Evolutionary conservation across 2,329 filamentous ascomycete species (phyloP), one percentile per base, ranked within the genome.

Genomic region (Xylaria sp.): DNA sequence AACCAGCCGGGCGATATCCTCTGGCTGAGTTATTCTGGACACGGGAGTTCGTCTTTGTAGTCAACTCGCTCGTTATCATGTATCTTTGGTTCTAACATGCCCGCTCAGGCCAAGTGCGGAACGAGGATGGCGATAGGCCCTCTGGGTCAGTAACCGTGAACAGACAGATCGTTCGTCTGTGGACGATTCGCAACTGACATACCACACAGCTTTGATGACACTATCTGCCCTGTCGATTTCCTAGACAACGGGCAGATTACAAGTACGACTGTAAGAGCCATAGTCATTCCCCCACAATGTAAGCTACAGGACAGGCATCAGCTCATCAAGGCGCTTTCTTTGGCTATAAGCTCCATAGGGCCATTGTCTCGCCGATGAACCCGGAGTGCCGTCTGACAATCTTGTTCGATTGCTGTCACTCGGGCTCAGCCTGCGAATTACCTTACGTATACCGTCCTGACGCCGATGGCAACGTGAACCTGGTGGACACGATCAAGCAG

Each of bases 371-470:
- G 0, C 78, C 80, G 1, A 80, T 89, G 77, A 82, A 85, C 25
- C 82, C 85, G 0, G 81, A 79, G 13, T 85, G 83, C 70, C 84
- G 84, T 1, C 80, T 89, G 15, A 87, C 87, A 74, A 83, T 88
- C 71, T 78, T 90, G 34, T 85, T 90, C 73, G 88, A 90, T 75
- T 90, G 88, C 77, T 90, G 88, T 73, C 88, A 90, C 76, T 87
- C 85, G 1, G 88, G 88, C 37, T 88, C 86, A 0, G 87, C 87
- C 0, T 81, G 88, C 50, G 88, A 89, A 67, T 78, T 90, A 1
- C 88, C 88, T 0, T 90, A 81, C 69, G 84, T 89, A 23, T 90
- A 86, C 75, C 85, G 86, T 28, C 82, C 83, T 3, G 87, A 89
- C 72, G 82, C 82, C 31, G 84, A 88, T 12, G 88, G 88, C 50